Evolutionary conservation across 1,139 yeast genomes (phyloP), one percentile per base, ranked within the genome.

Genomic region (Pichia sp.): DNA sequence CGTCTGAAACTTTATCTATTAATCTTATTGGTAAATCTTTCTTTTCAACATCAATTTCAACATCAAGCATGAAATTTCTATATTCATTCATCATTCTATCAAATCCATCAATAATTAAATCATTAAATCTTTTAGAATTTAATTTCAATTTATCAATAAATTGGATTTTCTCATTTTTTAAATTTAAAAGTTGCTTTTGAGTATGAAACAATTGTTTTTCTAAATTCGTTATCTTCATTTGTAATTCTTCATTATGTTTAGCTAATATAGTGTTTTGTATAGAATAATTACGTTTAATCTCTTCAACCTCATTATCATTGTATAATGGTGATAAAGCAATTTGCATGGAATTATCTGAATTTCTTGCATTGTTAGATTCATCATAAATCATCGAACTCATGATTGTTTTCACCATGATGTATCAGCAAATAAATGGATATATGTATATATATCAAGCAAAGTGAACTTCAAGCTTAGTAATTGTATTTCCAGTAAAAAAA

Each of bases 201-300:
- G 76, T 62, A 28, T 71, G 74, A 40, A 74, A 68, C 28, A 78
- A 61, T 52, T 69, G 73, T 11, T 64, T 58, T 58, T 82, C 86
- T 63, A 83, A 63, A 31, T 74, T 78, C 2, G 73, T 64, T 25
- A 82, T 67, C 52, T 70, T 75, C 35, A 71, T 59, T 66, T 74
- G 66, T 61, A 82, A 66, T 28, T 72, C 61, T 7, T 81, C 73
- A 60, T 81, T 81, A 48, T 74, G 75, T 54, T 72, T 74, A 0
- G 85, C 84, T 38, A 83, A 63, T 26, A 76, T 71, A 52, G 69
- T 70, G 61, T 81, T 81, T 58, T 81, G 83, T 9, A 58, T 55
- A 28, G 66, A 55, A 49, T 69, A 69, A 44, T 66, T 67, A 34
- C 63, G 56, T 35, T 49, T 49, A 7, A 49, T 33, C 31, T 50